Evolutionary conservation across 495 filamentous ascomycete species (phyloP), one percentile per base, ranked within the genome.

Genomic region (Mytilinidion resinicola): DNA sequence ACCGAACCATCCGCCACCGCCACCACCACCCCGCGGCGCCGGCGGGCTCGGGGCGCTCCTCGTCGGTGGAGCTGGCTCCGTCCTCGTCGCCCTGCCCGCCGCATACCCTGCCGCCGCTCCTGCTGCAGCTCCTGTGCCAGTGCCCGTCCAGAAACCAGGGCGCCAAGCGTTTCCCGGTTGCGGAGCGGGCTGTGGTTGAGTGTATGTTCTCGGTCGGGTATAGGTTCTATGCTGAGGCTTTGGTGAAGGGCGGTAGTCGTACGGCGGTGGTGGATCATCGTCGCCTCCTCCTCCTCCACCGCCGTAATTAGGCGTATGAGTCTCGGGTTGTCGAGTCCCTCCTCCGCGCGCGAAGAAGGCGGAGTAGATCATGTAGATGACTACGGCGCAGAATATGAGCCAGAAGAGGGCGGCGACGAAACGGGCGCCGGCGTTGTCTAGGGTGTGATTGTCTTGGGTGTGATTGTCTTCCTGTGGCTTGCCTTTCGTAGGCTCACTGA

Each of bases 91-190:
- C 19, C 80, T 81, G 1, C 87, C 86, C 17, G 88, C 81, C 38
- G 80, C 64, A 69, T 91, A 92, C 4, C 78, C 81, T 11, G 83
- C 87, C 9, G 87, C 87, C 1, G 82, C 85, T 39, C 90, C 89
- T 39, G 81, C 80, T 8, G 84, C 72, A 3, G 87, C 76, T 0
- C 92, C 92, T 15, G 80, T 78, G 92, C 90, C 72, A 3, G 87
- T 76, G 0, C 92, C 92, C 15, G 80, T 78, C 93, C 90, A 96
- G 67, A 96, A 96, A 0, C 93, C 92, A 3, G 92, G 91, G 48
- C 81, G 79, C 85, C 89, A 96, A 0, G 79, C 79, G 62, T 82
- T 44, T 21, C 42, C 37, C 15, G 56, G 53, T 41, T 63, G 57
- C 10, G 70, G 64, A 34, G 34, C 61, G 71, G 38, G 53, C 67